Percentiles rank a stretch among this genome's conserved stretches.
Evolutionary conservation across 2,329 filamentous ascomycete genomes (phyloP).

Genomic region (Magnaporthiopsis incrustans): DNA sequence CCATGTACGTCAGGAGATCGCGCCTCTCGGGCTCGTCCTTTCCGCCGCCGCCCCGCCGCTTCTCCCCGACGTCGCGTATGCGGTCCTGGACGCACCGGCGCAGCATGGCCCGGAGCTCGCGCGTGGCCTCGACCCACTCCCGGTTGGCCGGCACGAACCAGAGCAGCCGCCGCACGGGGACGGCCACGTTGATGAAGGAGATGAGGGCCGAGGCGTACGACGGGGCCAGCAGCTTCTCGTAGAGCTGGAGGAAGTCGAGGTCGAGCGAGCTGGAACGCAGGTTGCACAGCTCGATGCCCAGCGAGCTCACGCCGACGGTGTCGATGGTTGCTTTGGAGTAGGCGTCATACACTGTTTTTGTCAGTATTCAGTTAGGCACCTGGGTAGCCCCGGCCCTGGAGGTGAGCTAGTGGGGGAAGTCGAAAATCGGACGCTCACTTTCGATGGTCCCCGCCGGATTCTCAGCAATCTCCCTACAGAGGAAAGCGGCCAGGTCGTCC

Average conservation of each 20-base stretch:
- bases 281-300: too few relatives aligned
- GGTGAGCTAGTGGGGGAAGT: conserved; percentile 17
- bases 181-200: conserved; percentile 22
- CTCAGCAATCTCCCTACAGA: conserved; percentile 20
- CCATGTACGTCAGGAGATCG: too few relatives aligned
- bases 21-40: too few relatives aligned
- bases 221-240: conserved; percentile 23
- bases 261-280: neutral
- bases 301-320: too few relatives aligned
- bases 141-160: conserved; percentile 23
- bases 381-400: too few relatives aligned
- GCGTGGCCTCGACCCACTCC: conserved; percentile 25
- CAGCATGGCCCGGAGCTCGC: conserved; percentile 25
- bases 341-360: too few relatives aligned
- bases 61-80: too few relatives aligned
- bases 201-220: conserved; percentile 20
- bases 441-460: conserved; percentile 18
- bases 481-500: conserved; percentile 16
- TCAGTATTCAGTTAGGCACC: too few relatives aligned
- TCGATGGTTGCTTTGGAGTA: too few relatives aligned
- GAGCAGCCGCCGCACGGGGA: conserved; percentile 20
- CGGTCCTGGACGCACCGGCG: conserved; percentile 23
- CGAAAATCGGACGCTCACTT: conserved; percentile 22
- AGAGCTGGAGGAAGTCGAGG: conserved; percentile 22
- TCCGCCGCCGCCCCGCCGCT: too few relatives aligned